phyloP scores from a whole-genome alignment of 1,284 basidiomycete species.

The Cutaneotrichosporon daszewskae region DNA sequence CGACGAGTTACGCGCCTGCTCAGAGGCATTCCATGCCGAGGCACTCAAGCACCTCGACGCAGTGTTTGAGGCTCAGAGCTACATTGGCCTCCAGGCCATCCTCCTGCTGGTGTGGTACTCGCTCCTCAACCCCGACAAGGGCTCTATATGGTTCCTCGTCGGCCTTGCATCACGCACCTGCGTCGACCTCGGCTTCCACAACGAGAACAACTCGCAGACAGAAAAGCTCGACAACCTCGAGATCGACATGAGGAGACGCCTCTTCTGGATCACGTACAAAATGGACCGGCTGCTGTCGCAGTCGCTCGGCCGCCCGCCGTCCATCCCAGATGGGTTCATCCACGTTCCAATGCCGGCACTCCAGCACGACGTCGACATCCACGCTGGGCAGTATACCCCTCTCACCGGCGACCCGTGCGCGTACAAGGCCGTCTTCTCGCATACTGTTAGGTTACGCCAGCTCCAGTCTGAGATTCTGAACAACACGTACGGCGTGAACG shows the following conservation, averaged over 20 bases:
- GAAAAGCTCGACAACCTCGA: constrained; percentile 46
- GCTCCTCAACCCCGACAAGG: constrained; percentile 48
- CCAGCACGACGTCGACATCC: constrained; percentile 46
- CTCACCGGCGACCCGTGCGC: constrained; percentile 39
- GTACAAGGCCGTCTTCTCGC: constrained; percentile 46
- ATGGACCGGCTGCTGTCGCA: constrained; percentile 47
- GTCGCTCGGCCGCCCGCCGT: constrained; percentile 46
- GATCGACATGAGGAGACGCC: constrained; percentile 46
- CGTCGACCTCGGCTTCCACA: constrained; percentile 49
- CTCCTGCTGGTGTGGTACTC: constrained; percentile 48
- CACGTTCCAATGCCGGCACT: constrained; percentile 39
- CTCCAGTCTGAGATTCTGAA: constrained; percentile 48
- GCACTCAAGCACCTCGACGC: constrained; percentile 48
- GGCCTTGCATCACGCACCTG: constrained; percentile 48
- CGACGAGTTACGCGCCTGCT: constrained; percentile 48
- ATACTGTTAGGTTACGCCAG: constrained; percentile 44
- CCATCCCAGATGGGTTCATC: constrained; percentile 48
- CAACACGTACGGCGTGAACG: constrained; percentile 42
- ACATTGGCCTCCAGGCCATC: constrained; percentile 48
- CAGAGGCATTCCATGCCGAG: constrained; percentile 49
- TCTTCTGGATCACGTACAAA: constrained; percentile 49
- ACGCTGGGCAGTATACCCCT: constrained; percentile 30
- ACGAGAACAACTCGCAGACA: constrained; percentile 44
- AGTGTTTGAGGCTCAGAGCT: constrained; percentile 46
- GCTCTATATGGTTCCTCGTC: constrained; percentile 49